phyloP scores from a whole-genome alignment of 2,329 filamentous ascomycete species.

The Botrytis pseudocinerea region DNA sequence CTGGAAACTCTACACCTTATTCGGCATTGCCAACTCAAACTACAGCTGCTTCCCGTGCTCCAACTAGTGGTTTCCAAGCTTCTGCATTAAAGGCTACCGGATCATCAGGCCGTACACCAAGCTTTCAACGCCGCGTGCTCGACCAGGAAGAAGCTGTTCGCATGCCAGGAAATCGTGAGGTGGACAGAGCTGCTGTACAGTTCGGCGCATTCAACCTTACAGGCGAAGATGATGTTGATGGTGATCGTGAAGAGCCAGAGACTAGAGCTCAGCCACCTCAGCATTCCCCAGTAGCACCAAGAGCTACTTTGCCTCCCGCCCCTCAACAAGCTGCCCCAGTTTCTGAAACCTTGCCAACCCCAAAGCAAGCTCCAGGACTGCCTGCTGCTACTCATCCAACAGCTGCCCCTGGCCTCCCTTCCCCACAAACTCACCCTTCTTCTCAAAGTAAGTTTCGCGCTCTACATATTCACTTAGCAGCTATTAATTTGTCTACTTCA shows the following conservation, averaged over 20 bases:
- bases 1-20: conserved; percentile 64
- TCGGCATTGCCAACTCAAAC: conserved; percentile 63
- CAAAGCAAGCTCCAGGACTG: conserved; percentile 47
- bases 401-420: conserved; percentile 41
- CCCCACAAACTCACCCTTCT: conserved; percentile 42
- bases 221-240: conserved; percentile 81
- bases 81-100: conserved; percentile 75
- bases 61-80: conserved; percentile 74
- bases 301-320: conserved; percentile 81
- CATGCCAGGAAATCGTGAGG: conserved; percentile 95
- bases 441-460: conserved; percentile 40
- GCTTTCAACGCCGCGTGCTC: conserved; percentile 81
- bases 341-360: conserved; percentile 56
- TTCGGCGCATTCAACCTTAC: conserved; percentile 92
- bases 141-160: conserved; percentile 98
- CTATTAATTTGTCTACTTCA: neutral
- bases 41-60: conserved; percentile 51
- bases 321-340: conserved; percentile 52
- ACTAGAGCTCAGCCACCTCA: conserved; percentile 90
- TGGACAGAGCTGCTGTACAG: conserved; percentile 89
- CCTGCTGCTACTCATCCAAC: conserved; percentile 50
- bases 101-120: conserved; percentile 66
- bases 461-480: neutral
- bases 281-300: conserved; percentile 84
- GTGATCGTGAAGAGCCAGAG: conserved; percentile 92